Percentiles rank a stretch among this genome's conserved stretches.
Conservation (phyloP, 2,329 filamentous ascomycete genomes). For the Cadophora gregata region DNA sequence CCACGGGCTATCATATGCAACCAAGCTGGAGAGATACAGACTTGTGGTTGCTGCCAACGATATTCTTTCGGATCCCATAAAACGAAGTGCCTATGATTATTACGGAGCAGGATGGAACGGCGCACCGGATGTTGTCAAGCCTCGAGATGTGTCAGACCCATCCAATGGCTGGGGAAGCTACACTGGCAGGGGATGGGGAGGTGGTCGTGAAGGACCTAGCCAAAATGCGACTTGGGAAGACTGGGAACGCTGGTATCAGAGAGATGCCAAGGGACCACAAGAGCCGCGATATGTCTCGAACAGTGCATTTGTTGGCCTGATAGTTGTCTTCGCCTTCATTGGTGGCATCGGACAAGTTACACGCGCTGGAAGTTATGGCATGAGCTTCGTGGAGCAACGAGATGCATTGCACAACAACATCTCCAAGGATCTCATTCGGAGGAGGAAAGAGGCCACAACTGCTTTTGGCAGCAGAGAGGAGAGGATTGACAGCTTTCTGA, state of each 20-base stretch:
- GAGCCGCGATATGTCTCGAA: constrained; percentile 76
- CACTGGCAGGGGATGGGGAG: constrained; percentile 37
- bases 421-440: constrained; percentile 64
- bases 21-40: constrained; percentile 86
- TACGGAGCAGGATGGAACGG: constrained; percentile 82
- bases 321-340: constrained; percentile 71
- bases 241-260: constrained; percentile 82
- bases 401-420: constrained; percentile 70
- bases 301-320: constrained; percentile 74
- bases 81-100: constrained; percentile 80
- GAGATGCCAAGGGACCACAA: constrained; percentile 54
- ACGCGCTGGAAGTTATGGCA: constrained; percentile 67
- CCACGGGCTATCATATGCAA: constrained; percentile 59
- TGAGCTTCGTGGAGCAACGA: constrained; percentile 68
- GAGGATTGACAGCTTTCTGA: constrained; percentile 78
- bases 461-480: constrained; percentile 62
- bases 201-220: constrained; percentile 52
- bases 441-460: constrained; percentile 58
- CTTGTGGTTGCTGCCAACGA: constrained; percentile 87
- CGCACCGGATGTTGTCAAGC: constrained; percentile 45
- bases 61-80: constrained; percentile 81
- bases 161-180: constrained; percentile 34
- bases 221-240: constrained; percentile 97
- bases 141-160: constrained; percentile 40
- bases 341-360: constrained; percentile 76